Conservation (phyloP, 345 rosid species). For the Garcia nutans region DNA sequence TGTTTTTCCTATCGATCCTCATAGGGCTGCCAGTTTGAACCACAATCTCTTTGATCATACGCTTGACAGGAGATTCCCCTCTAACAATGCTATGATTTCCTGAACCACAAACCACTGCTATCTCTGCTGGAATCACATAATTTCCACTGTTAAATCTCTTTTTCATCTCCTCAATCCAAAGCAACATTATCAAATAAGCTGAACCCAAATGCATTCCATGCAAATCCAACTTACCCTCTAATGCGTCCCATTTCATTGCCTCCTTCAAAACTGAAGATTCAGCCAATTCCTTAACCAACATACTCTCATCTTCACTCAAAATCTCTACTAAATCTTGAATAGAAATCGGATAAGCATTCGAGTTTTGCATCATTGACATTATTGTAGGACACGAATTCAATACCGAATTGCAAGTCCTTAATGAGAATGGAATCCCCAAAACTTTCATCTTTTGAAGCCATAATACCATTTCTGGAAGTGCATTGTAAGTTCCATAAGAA, state of each 20-base stretch:
- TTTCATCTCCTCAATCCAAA: constrained; percentile 68
- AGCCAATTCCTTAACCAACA: constrained; percentile 51
- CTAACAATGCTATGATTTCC: constrained; percentile 69
- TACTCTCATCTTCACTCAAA: constrained; percentile 49
- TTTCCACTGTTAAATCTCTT: constrained; percentile 37
- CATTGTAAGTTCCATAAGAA: constrained; percentile 60
- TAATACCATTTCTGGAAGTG: constrained; percentile 51
- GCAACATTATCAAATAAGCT: constrained; percentile 64
- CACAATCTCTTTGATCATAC: constrained; percentile 55
- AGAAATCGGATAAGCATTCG: constrained; percentile 40
- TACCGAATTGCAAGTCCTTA: constrained; percentile 71
- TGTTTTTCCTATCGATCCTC: constrained; percentile 69
- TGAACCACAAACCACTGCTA: constrained; percentile 63
- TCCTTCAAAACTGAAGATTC: constrained; percentile 49
- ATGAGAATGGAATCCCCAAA: constrained; percentile 47
- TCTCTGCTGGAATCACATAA: constrained; percentile 49
- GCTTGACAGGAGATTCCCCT: constrained; percentile 78
- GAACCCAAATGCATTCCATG: constrained; percentile 81
- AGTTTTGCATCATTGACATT: constrained; percentile 36
- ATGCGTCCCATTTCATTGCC: constrained; percentile 48
- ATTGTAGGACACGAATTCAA: constrained; percentile 64
- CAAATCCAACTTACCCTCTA: constrained; percentile 69
- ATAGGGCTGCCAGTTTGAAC: constrained; percentile 50
- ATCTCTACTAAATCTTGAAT: constrained; percentile 40
- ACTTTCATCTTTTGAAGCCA: constrained; percentile 63